Evolutionary conservation across 495 filamentous ascomycete species (phyloP).

Genomic region (Penicillium cataractarum): DNA sequence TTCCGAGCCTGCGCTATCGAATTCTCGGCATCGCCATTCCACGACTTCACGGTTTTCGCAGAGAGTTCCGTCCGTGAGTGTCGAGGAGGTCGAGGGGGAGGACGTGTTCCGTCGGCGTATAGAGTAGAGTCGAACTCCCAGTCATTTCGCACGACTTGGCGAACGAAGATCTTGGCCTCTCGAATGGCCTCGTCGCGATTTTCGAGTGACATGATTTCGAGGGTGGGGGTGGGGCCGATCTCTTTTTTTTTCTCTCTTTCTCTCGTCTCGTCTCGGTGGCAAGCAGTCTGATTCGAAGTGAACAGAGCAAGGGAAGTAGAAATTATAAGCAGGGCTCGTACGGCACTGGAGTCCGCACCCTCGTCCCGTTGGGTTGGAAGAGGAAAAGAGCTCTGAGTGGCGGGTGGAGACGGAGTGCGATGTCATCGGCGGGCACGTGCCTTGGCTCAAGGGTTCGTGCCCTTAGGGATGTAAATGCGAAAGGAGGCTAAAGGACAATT

Average conservation of each 20-base stretch:
- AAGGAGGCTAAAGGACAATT: not conserved
- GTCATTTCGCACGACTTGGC: constrained; percentile 48
- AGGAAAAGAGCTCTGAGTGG: constrained; percentile 12
- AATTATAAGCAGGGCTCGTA: not conserved
- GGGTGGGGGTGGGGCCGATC: constrained; percentile 9
- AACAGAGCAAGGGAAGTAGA: not conserved
- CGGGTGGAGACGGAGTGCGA: constrained; percentile 15
- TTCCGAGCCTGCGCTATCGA: constrained; percentile 49
- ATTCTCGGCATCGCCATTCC: constrained; percentile 49
- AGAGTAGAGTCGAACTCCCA: constrained; percentile 44
- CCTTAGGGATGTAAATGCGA: not conserved
- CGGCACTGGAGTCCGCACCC: constrained; percentile 3
- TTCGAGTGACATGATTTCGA: constrained; percentile 31
- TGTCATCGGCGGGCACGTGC: constrained; percentile 20
- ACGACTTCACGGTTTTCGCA: constrained; percentile 34
- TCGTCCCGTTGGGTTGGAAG: constrained; percentile 6
- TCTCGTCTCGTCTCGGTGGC: not conserved
- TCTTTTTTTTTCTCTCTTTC: too few species aligned
- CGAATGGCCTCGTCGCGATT: constrained; percentile 48
- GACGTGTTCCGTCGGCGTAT: constrained; percentile 27
- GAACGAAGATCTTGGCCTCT: constrained; percentile 46
- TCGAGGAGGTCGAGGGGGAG: constrained; percentile 31
- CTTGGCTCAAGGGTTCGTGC: constrained; percentile 7
- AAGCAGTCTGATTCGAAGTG: not conserved
- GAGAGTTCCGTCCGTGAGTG: constrained; percentile 19